phyloP scores from a whole-genome alignment of 1,284 basidiomycete species.

The Sanghuangporus sanghuang region DNA sequence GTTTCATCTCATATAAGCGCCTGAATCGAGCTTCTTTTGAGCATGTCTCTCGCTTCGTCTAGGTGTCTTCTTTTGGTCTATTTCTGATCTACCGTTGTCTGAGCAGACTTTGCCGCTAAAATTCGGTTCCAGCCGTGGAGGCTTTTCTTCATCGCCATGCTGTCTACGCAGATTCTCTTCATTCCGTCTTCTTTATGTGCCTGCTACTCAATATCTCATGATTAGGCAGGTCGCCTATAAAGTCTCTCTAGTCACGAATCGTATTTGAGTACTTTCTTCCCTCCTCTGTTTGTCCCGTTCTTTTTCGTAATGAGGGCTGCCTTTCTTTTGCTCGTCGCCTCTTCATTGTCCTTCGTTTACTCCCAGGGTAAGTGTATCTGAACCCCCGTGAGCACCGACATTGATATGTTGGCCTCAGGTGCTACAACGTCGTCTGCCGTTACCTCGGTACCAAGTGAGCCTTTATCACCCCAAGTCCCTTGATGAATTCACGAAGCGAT shows the following conservation, averaged over 20 bases:
- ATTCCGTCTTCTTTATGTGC: background rate
- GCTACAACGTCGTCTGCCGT: background rate
- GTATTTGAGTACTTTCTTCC: background rate
- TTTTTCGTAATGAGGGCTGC: background rate
- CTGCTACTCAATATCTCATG: background rate
- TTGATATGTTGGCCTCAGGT: background rate
- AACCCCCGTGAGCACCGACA: background rate
- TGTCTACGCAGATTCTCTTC: background rate
- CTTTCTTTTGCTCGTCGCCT: background rate
- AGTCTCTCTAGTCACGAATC: background rate
- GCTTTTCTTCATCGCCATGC: background rate
- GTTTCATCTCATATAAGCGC: background rate
- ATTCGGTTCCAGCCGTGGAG: background rate
- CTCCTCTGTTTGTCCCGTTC: background rate
- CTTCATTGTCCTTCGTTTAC: background rate
- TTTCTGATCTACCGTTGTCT: background rate
- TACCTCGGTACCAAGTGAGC: conserved; percentile 1
- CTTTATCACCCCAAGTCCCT: background rate
- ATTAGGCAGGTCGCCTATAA: background rate
- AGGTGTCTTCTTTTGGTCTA: background rate
- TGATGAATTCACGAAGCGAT: background rate
- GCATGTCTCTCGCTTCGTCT: background rate
- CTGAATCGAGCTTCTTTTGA: background rate
- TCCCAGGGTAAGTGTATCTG: background rate
- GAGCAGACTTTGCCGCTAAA: background rate